phyloP scores from a whole-genome alignment of 306 rosid genomes.

The Cercis canadensis region DNA sequence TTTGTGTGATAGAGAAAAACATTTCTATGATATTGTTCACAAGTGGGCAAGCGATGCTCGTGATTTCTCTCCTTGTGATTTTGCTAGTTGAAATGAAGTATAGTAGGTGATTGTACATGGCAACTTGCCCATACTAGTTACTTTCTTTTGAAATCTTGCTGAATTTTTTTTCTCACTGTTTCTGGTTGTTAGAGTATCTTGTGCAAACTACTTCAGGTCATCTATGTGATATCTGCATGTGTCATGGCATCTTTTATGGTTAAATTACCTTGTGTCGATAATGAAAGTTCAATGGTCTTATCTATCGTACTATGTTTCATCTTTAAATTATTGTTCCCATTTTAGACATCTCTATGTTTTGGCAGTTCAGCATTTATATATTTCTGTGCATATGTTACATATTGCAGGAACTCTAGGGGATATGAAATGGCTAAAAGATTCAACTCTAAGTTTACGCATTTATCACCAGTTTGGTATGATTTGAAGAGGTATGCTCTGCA shows the following conservation, averaged over 20 bases:
- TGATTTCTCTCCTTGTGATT: neutral
- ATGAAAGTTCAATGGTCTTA: conserved; percentile 5
- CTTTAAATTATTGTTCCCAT: neutral
- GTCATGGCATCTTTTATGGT: conserved; percentile 12
- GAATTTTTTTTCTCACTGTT: neutral
- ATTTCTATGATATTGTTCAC: neutral
- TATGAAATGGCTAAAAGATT: conserved; percentile 84
- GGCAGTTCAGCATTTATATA: neutral
- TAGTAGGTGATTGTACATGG: neutral
- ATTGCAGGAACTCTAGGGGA: conserved; percentile 89
- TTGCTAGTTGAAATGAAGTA: conserved; percentile 10
- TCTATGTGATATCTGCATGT: neutral
- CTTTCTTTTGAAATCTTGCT: conserved; percentile 1
- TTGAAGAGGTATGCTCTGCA: conserved; percentile 74
- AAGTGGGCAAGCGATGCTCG: neutral
- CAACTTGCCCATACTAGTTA: neutral
- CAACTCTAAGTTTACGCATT: conserved; percentile 88
- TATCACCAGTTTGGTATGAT: conserved; percentile 97
- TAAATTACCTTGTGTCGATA: conserved; percentile 12
- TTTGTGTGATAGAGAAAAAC: neutral
- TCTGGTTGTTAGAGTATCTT: too few relatives aligned
- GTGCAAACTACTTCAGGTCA: neutral
- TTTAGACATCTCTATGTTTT: conserved; percentile 4
- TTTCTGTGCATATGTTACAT: conserved; percentile 12
- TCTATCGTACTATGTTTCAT: conserved; percentile 3